These are phyloP conservation scores for Blepharisma stoltei DNA, from an alignment of 73 alveolate species.

Conservation along the genomic window DNA sequence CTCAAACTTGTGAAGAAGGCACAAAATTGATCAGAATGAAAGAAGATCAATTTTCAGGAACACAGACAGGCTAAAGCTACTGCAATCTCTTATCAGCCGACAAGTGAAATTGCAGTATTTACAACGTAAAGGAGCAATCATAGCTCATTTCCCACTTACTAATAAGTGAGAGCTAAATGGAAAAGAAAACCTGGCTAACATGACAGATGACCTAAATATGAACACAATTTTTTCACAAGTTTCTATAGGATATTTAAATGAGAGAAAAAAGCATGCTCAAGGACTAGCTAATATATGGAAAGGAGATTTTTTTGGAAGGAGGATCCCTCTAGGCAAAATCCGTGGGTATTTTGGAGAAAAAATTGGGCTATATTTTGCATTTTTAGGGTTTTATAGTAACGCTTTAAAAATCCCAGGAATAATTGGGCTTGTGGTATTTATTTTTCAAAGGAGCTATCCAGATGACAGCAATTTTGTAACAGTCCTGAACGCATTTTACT, in stretches of 20 bases:
- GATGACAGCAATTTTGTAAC: neutral
- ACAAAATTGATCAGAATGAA: neutral
- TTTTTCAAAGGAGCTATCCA: neutral
- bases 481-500: slow-evolving; percentile 30
- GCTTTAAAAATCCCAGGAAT: neutral
- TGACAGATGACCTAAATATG: neutral
- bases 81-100: neutral
- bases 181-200: neutral
- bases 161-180: slow-evolving; percentile 20
- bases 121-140: neutral
- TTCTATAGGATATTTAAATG: neutral
- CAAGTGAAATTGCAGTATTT: slow-evolving; percentile 4
- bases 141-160: slow-evolving; percentile 26
- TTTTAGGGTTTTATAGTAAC: neutral
- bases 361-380: slow-evolving; percentile 28
- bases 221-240: neutral
- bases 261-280: slow-evolving; percentile 1
- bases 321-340: neutral
- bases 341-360: slow-evolving; percentile 32
- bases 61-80: slow-evolving; percentile 2
- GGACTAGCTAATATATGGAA: neutral
- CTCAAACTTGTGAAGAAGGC: neutral
- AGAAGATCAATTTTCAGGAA: slow-evolving; percentile 20
- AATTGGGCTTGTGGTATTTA: slow-evolving; percentile 27
- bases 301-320: neutral